These are phyloP conservation scores for Neoboletus subvelutipes DNA, from an alignment of 768 basidiomycete species.

Conservation along the genomic window DNA sequence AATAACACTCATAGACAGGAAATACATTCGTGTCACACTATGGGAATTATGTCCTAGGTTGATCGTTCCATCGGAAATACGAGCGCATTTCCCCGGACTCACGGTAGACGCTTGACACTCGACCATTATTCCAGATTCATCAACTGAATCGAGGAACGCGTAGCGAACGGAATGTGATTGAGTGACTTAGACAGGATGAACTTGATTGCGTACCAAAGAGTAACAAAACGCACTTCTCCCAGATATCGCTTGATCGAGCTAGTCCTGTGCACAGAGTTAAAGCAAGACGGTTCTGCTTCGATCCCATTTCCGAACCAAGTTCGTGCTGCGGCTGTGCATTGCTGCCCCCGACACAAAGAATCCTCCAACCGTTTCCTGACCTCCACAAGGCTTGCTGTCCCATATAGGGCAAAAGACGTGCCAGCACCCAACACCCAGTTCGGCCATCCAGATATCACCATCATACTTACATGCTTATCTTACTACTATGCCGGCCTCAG, in stretches of 20 bases:
- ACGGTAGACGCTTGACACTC: not conserved
- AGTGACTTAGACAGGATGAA: too few relatives aligned
- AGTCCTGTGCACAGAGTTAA: not conserved
- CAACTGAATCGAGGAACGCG: too few relatives aligned
- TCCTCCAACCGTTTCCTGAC: too few relatives aligned
- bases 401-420: too few relatives aligned
- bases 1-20: not conserved
- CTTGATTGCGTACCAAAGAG: not conserved
- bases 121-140: not conserved
- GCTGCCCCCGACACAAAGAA: too few relatives aligned
- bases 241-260: not conserved
- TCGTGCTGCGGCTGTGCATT: not conserved
- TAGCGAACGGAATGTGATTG: too few relatives aligned
- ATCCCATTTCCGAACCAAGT: not conserved
- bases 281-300: not conserved
- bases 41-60: not conserved
- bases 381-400: too few relatives aligned
- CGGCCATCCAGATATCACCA: too few relatives aligned
- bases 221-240: not conserved
- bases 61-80: not conserved
- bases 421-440: too few relatives aligned
- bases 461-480: too few relatives aligned
- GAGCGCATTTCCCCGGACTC: not conserved
- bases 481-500: too few relatives aligned
- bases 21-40: not conserved